Conservation (phyloP, 352 stramenopile genomes). For the Halophytophthora polymorphica region DNA sequence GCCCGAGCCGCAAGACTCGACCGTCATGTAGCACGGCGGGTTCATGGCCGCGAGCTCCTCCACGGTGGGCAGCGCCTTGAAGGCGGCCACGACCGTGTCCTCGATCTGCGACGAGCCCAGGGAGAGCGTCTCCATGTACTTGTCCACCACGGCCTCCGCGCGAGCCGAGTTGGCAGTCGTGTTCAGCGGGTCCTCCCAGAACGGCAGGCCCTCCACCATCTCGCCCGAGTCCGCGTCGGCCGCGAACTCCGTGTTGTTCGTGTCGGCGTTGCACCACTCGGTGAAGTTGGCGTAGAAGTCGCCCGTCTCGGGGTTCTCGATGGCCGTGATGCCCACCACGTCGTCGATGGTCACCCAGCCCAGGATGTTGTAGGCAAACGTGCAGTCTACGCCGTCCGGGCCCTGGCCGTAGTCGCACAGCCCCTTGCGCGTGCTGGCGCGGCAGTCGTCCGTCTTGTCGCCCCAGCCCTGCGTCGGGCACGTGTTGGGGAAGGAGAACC, state of each 20-base stretch:
- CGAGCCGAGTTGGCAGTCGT: conserved; percentile 45
- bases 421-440: conserved; percentile 44
- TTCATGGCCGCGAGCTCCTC: conserved; percentile 46
- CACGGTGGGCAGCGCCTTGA: conserved; percentile 44
- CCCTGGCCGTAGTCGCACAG: conserved; percentile 54
- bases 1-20: conserved; percentile 40
- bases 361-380: conserved; percentile 74
- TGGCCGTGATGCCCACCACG: conserved; percentile 65
- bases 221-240: conserved; percentile 31
- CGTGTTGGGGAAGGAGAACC: conserved; percentile 64
- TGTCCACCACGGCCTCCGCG: conserved; percentile 40
- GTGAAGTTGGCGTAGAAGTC: conserved; percentile 62
- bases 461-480: conserved; percentile 52
- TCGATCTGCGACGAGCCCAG: conserved; percentile 49
- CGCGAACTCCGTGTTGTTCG: conserved; percentile 58
- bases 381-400: conserved; percentile 69
- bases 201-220: conserved; percentile 40
- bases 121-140: conserved; percentile 41
- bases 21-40: conserved; percentile 70
- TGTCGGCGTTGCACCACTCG: conserved; percentile 55
- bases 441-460: conserved; percentile 60
- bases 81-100: conserved; percentile 25
- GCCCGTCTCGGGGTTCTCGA: conserved; percentile 46
- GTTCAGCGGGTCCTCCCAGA: conserved; percentile 70
- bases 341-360: conserved; percentile 80